These are phyloP conservation scores for Gossypium longicalyx DNA, from an alignment of 345 rosid species.

Conservation along the genomic window DNA sequence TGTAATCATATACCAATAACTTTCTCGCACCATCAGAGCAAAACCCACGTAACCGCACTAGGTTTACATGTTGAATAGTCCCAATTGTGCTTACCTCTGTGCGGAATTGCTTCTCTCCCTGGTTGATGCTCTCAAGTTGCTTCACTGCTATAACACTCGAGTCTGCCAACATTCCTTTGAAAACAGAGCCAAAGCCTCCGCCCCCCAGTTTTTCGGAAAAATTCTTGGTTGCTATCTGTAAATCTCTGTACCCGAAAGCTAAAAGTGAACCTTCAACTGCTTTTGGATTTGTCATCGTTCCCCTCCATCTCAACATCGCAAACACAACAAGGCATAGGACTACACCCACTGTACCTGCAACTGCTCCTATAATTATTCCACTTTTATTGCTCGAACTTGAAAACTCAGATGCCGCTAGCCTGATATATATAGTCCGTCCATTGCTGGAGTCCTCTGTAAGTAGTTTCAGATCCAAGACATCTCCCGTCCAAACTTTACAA, in stretches of 20 bases:
- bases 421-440: slow-evolving; percentile 38
- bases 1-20: slow-evolving; percentile 65
- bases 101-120: slow-evolving; percentile 90
- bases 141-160: slow-evolving; percentile 68
- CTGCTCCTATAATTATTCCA: slow-evolving; percentile 35
- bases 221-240: slow-evolving; percentile 64
- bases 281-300: slow-evolving; percentile 22
- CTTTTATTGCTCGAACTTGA: slow-evolving; percentile 31
- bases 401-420: slow-evolving; percentile 70
- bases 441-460: slow-evolving; percentile 26
- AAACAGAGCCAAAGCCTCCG: slow-evolving; percentile 88
- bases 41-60: slow-evolving; percentile 78
- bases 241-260: slow-evolving; percentile 60
- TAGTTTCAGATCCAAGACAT: slow-evolving; percentile 43
- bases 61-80: slow-evolving; percentile 73
- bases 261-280: slow-evolving; percentile 56
- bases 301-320: slow-evolving; percentile 28
- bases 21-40: slow-evolving; percentile 64
- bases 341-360: slow-evolving; percentile 29
- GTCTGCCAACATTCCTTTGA: slow-evolving; percentile 61
- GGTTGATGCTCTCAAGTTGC: slow-evolving; percentile 68
- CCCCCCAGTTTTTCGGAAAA: slow-evolving; percentile 74
- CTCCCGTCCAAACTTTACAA: slow-evolving; percentile 53
- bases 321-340: slow-evolving; percentile 27
- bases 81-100: slow-evolving; percentile 72